These are phyloP conservation scores for Astrocystis sublimbata DNA, from an alignment of 495 filamentous ascomycete species.

Conservation along the genomic window DNA sequence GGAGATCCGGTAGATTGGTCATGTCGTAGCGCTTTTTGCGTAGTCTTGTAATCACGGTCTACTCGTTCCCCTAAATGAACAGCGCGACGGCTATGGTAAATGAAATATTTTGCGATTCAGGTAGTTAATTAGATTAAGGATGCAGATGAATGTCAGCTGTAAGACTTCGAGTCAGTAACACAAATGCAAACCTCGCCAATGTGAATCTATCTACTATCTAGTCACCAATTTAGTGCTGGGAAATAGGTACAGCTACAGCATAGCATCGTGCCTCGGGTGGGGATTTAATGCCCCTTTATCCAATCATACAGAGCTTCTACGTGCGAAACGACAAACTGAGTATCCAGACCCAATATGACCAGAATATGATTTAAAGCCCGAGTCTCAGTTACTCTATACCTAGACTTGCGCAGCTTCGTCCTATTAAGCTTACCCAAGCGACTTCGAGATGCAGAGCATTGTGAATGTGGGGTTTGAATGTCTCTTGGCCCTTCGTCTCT, in stretches of 20 bases:
- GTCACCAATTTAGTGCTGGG: neutral
- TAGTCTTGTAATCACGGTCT: too few species aligned
- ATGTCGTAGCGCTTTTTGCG: constrained; percentile 18
- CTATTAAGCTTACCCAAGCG: neutral
- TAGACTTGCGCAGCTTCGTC: neutral
- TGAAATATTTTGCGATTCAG: too few species aligned
- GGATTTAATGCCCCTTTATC: neutral
- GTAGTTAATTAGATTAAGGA: too few species aligned
- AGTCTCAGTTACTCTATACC: neutral
- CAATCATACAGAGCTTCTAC: neutral
- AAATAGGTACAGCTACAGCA: neutral
- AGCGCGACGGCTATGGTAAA: too few species aligned
- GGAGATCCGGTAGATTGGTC: constrained; percentile 25
- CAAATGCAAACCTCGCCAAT: neutral
- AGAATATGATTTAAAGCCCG: too few species aligned
- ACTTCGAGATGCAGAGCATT: neutral
- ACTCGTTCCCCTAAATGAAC: too few species aligned
- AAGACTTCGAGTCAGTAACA: neutral
- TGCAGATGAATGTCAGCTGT: too few species aligned
- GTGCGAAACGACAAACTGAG: neutral
- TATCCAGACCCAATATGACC: neutral
- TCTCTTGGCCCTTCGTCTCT: neutral
- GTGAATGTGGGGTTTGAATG: neutral
- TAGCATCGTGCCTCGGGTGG: neutral
- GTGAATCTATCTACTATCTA: too few species aligned